Conservation (phyloP, 202 grass and related monocot species). For the Alloteropsis angusta region DNA sequence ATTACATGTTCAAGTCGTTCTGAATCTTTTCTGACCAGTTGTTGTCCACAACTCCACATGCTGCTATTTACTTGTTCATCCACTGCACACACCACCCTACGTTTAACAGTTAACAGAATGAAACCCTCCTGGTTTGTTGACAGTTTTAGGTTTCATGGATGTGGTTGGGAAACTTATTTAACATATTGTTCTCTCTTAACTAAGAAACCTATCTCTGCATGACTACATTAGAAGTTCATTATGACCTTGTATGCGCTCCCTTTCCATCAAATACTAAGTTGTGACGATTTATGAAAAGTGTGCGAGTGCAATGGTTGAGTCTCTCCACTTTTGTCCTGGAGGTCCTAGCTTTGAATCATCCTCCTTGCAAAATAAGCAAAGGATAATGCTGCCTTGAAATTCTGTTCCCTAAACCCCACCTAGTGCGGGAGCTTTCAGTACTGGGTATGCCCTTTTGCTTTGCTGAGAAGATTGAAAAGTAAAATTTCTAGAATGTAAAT, state of each 20-base stretch:
- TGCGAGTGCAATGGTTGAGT: not conserved
- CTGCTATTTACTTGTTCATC: not conserved
- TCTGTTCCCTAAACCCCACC: not conserved
- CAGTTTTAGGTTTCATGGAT: not conserved
- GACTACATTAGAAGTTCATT: slow-evolving; percentile 10
- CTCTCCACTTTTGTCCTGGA: not conserved
- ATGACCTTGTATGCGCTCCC: not conserved
- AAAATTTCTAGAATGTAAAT: not conserved
- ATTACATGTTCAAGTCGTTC: not conserved
- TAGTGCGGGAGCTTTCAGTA: not conserved
- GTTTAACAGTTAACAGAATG: not conserved
- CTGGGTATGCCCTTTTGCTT: not conserved
- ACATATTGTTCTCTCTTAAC: not conserved
- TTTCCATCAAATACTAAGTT: not conserved
- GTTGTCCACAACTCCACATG: not conserved
- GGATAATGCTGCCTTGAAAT: not conserved
- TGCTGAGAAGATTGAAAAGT: not conserved
- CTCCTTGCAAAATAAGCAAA: not conserved
- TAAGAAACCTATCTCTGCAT: not conserved
- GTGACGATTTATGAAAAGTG: not conserved
- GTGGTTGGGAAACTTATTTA: not conserved
- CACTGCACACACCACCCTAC: not conserved
- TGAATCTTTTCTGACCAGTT: not conserved
- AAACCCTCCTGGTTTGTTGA: not conserved
- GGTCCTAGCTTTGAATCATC: not conserved